phyloP scores from a whole-genome alignment of 306 rosid genomes.

The Lathyrus oleraceus region DNA sequence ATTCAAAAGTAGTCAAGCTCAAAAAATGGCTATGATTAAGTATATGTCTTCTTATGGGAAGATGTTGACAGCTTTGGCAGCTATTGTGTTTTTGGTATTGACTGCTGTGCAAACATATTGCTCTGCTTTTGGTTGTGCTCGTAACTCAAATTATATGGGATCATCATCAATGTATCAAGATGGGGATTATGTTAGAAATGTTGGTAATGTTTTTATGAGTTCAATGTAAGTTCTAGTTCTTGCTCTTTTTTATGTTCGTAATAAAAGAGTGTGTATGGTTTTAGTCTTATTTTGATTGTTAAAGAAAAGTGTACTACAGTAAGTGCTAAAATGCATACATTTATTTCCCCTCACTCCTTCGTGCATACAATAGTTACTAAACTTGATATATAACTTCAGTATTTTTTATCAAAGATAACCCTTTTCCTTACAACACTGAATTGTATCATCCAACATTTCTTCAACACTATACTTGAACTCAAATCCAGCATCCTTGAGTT shows the following conservation, averaged over 20 bases:
- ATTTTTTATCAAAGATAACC: constrained; percentile 4
- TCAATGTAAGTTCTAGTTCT: not conserved
- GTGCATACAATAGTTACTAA: not conserved
- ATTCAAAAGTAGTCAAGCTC: not conserved
- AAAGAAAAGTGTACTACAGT: no score
- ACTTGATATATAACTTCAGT: not conserved
- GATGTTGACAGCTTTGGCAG: not conserved
- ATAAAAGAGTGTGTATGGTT: no score
- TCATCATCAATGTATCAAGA: not conserved
- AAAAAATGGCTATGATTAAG: not conserved
- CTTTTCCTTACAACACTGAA: constrained; percentile 36
- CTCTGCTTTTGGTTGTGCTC: constrained; percentile 20
- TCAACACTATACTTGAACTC: constrained; percentile 48
- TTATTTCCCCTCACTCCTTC: no score
- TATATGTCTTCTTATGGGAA: constrained; percentile 9
- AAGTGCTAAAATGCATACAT: no score
- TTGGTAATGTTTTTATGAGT: not conserved
- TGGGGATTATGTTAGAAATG: not conserved
- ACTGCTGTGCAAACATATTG: constrained; percentile 25
- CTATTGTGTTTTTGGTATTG: constrained; percentile 8
- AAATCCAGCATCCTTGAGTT: constrained; percentile 56
- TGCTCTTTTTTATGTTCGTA: no score
- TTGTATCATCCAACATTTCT: constrained; percentile 48
- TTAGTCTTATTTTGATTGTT: no score
- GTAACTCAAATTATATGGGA: not conserved